Evolutionary conservation across 106 monocot species (phyloP).

Genomic region (Amphibolis antarctica): DNA sequence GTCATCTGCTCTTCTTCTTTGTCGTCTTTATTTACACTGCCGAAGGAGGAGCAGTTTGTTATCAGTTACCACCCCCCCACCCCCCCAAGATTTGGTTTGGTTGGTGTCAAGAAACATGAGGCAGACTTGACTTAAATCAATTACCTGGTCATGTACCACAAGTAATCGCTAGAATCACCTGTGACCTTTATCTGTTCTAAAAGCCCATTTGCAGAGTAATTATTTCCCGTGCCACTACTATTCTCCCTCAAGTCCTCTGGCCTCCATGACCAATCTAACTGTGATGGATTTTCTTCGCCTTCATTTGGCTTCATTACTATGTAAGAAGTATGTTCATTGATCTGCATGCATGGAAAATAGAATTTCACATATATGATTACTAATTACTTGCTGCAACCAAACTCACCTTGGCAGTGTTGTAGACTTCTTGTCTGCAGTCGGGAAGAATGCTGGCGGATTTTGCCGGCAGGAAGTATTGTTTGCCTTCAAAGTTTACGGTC

Average conservation of each 20-base stretch:
- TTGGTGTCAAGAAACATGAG: background rate
- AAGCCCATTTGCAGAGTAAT: slow-evolving; percentile 21
- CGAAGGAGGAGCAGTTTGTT: background rate
- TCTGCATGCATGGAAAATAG: slow-evolving; percentile 9
- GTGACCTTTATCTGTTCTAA: slow-evolving; percentile 36
- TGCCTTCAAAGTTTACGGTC: slow-evolving; percentile 23
- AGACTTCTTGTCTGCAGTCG: slow-evolving; percentile 47
- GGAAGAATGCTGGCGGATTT: slow-evolving; percentile 69
- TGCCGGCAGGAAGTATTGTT: slow-evolving; percentile 41
- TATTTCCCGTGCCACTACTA: background rate
- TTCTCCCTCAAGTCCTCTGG: slow-evolving; percentile 18
- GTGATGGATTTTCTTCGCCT: slow-evolving; percentile 16
- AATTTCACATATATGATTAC: background rate
- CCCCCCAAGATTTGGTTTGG: background rate
- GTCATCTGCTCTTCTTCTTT: slow-evolving; percentile 14
- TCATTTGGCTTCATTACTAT: slow-evolving; percentile 33
- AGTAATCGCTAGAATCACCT: slow-evolving; percentile 57
- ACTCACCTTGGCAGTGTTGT: slow-evolving; percentile 71
- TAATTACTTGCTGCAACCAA: background rate
- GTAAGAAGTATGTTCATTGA: slow-evolving; percentile 35
- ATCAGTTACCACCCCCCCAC: too few species aligned
- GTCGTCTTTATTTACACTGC: slow-evolving; percentile 14
- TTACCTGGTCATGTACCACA: slow-evolving; percentile 83
- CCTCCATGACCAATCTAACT: slow-evolving; percentile 48
- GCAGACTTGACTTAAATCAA: background rate